Evolutionary conservation across 768 basidiomycete species (phyloP).

Genomic region (Panaeolus cyanescens): DNA sequence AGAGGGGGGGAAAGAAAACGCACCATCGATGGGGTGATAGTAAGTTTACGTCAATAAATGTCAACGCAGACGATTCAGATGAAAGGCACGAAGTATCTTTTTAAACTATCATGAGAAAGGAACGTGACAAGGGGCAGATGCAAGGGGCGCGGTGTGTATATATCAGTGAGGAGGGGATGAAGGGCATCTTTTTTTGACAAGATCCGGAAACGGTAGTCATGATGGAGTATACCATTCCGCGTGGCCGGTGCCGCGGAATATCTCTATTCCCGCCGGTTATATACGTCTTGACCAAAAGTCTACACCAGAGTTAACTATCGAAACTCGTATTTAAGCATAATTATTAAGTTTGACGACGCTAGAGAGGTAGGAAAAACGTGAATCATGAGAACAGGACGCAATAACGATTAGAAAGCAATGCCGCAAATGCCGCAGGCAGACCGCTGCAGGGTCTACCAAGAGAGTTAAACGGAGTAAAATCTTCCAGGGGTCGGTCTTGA

Average conservation of each 20-base stretch:
- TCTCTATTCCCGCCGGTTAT: background rate
- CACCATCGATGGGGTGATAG: background rate
- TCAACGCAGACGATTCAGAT: background rate
- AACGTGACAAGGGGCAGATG: background rate
- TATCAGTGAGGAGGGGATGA: background rate
- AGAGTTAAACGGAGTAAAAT: constrained; percentile 18
- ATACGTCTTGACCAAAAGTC: background rate
- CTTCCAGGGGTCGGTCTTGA: constrained; percentile 24
- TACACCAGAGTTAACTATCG: background rate
- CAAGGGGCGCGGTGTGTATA: background rate
- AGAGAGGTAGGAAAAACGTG: background rate
- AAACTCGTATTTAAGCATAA: background rate
- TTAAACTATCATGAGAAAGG: constrained; percentile 1
- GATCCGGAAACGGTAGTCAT: background rate
- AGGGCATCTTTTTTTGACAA: background rate
- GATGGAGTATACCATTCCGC: background rate
- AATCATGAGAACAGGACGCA: background rate
- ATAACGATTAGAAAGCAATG: background rate
- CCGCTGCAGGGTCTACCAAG: background rate
- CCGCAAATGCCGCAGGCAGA: background rate
- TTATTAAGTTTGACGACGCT: background rate
- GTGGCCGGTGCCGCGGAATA: background rate
- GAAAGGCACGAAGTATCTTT: background rate
- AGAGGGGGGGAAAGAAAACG: background rate
- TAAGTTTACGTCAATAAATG: constrained; percentile 1